Evolutionary conservation across 2,329 filamentous ascomycete species (phyloP), one percentile per base, ranked within the genome.

Genomic region (Cytospora leucostoma): DNA sequence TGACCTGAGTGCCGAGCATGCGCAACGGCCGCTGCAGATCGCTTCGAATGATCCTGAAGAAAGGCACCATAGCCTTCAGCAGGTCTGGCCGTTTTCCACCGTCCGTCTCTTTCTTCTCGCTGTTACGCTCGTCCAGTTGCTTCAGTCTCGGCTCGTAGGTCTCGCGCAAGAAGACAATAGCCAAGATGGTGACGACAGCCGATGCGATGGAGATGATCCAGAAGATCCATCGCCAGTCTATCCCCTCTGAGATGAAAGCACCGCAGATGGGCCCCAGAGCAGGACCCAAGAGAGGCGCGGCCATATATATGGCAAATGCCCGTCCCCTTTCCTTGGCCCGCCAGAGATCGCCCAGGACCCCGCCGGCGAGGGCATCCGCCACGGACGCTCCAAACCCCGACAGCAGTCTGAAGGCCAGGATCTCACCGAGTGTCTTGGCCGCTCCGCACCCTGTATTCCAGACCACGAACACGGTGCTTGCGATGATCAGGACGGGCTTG

Each of bases 221-320:
- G 75, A 90, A 91, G 5, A 86, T 82, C 88, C 88, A 91, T 56
- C 87, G 80, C 88, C 88, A 91, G 7, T 81, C 84, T 5, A 82
- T 84, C 66, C 83, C 78, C 68, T 88, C 76, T 0, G 86, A 80
- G 32, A 91, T 86, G 71, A 87, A 90, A 0, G 85, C 87, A 11
- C 87, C 88, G 0, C 82, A 81, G 2, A 91, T 84, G 0, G 88
- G 88, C 0, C 88, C 88, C 5, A 89, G 75, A 0, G 85, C 85
- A 3, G 88, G 88, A 0, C 88, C 88, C 0, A 90, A 80, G 0
- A 91, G 77, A 0, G 88, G 88, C 0, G 82, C 83, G 0, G 88
- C 76, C 62, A 78, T 82, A 73, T 87, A 88, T 49, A 88, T 80
- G 1, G 80, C 80, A 52, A 88, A 81, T 0, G 84, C 82, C 67